Evolutionary conservation across 768 basidiomycete species (phyloP).

Genomic region (Russula virescens): DNA sequence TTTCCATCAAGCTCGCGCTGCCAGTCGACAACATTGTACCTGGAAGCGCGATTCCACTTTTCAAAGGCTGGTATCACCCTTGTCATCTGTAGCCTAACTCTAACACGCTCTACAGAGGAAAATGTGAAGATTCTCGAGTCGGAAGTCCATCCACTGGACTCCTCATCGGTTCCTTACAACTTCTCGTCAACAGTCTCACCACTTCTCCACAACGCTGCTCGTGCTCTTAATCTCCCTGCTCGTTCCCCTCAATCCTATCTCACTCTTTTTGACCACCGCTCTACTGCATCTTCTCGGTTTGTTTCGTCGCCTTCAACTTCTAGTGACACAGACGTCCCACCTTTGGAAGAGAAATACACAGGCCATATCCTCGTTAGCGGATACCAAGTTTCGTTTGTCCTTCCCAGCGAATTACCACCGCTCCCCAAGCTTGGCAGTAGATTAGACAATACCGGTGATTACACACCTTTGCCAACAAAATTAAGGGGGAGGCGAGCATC

Average conservation of each 20-base stretch:
- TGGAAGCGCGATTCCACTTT: slow-evolving; percentile 65
- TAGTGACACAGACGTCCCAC: slow-evolving; percentile 31
- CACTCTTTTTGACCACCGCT: slow-evolving; percentile 40
- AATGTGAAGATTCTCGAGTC: slow-evolving; percentile 69
- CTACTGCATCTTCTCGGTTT: slow-evolving; percentile 32
- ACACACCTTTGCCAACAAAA: slow-evolving; percentile 19
- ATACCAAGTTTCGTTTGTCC: slow-evolving; percentile 70
- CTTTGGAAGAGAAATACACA: slow-evolving; percentile 61
- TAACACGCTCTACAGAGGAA: slow-evolving; percentile 50
- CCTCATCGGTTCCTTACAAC: slow-evolving; percentile 64
- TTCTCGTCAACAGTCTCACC: slow-evolving; percentile 62
- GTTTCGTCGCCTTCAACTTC: slow-evolving; percentile 34
- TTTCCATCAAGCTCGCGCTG: slow-evolving; percentile 45
- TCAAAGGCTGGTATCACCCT: slow-evolving; percentile 46
- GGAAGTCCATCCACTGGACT: slow-evolving; percentile 72
- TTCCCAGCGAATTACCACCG: slow-evolving; percentile 57
- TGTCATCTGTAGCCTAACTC: not conserved
- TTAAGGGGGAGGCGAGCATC: slow-evolving; percentile 42
- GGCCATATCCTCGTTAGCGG: slow-evolving; percentile 73
- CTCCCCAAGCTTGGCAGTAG: slow-evolving; percentile 21
- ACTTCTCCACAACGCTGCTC: slow-evolving; percentile 60
- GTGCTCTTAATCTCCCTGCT: slow-evolving; percentile 59
- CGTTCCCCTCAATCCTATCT: slow-evolving; percentile 57
- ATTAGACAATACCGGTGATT: slow-evolving; percentile 14
- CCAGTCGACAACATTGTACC: slow-evolving; percentile 61